Evolutionary conservation across 352 stramenopile species (phyloP), one percentile per base, ranked within the genome.

Genomic region (Phytophthora megakarya): DNA sequence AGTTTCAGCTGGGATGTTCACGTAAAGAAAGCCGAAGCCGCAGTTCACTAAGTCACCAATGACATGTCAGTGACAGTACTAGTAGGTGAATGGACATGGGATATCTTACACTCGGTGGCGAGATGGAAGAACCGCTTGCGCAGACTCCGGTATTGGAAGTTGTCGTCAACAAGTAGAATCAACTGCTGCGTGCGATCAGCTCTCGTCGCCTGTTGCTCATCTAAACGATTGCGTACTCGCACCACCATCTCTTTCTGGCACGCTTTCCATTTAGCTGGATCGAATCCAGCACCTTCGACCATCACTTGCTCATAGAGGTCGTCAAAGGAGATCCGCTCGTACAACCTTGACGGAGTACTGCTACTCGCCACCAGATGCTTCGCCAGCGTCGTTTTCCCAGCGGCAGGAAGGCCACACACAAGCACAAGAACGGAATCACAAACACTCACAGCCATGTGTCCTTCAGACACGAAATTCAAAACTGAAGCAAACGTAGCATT

Each of bases 121-220:
- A 91, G 64, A 9, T 87, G 76, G 43, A 65, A 81, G 60, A 88
- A 88, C 18, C 78, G 80, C 55, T 93, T 93, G 49, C 84, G 81
- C 35, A 78, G 75, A 51, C 84, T 93, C 10, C 75, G 78, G 26
- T 82, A 87, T 25, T 80, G 70, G 43, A 93, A 90, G 46, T 86
- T 91, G 51, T 93, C 84, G 37, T 93, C 84, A 2, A 90, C 65
- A 15, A 93, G 56, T 18, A 93, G 51, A 25, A 91, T 66, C 7
- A 83, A 47, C 7, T 65, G 65, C 21, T 58, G 53, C 5, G 18
- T 21, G 0, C 19, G 16, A 5, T 53, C 53, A 11, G 12, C 19
- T 18, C 26, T 1, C 10, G 21, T 50, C n/a, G n/a, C 19, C 1
- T 30, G 63, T 11, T 49, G 10, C 19, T 66, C 59, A 16, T 59